Base-by-base conservation (phyloP, 2,329 filamentous ascomycete species). In the Penicillium thymicola region DNA sequence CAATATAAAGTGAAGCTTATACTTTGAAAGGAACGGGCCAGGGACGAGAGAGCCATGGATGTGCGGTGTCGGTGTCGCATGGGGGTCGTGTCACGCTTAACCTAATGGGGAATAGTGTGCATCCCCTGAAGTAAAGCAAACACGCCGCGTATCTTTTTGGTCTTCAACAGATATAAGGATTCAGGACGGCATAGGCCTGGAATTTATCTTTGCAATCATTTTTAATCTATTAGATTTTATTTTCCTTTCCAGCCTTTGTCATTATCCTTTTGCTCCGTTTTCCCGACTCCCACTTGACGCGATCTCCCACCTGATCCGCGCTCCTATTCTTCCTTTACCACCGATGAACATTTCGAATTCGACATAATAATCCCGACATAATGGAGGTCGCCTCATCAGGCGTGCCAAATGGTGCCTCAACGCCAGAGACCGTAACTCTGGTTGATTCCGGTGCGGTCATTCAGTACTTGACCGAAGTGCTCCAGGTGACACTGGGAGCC, bases 401-500 rank as follows among this genome's bases (percentile, higher is more conserved):
- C 63, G 66, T 68, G 54, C 64, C 72, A 38, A 74, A 75, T 63
- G 72, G 73, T 51, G 66, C 70, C 28, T 62, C 72, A 14, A 61
- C 66, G 53, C 65, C 71, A 42, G 65, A 68, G 16, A 64, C 66
- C 57, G 59, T 68, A 48, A 62, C 70, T 47, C 64, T 73, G 51
- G 70, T 90, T 70, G 89, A 92, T 67, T 85, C 89, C n/a, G 79
- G 78, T 62, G 78, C 84, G 64, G 81, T 92, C 50, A 81, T 92
- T 62, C 86, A 92, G 57, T 86, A 93, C 74, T 79, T 93, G 59
- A 81, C 82, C 38, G 81, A 85, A 58, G 83, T 92, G 57, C 84
- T 91, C 64, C 82, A 86, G 72, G 84, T 89, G 56, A 88, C 88
- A 62, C 82, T 93, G 46, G 89, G 89, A 63, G 89, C 90, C 66